Conservation (phyloP, 805 yeast species). For the Wickerhamiella sorbophila region DNA sequence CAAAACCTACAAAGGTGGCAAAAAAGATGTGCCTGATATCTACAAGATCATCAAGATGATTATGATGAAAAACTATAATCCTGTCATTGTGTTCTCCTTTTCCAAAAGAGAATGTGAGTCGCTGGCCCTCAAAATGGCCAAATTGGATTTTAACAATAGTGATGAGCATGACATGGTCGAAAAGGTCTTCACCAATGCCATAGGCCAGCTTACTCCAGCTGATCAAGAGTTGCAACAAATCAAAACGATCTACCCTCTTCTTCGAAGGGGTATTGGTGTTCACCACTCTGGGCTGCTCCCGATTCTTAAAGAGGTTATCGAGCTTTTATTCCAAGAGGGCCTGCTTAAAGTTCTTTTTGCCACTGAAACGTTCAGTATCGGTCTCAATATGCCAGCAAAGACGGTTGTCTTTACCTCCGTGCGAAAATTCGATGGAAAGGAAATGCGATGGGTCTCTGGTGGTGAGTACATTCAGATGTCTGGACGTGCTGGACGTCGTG, state of each 20-base stretch:
- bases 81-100: constrained; percentile 97
- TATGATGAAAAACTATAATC: constrained; percentile 90
- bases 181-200: constrained; percentile 82
- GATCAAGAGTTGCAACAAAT: constrained; percentile 93
- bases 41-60: constrained; percentile 96
- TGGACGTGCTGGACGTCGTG: constrained; percentile 99
- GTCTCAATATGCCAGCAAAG: constrained; percentile 98
- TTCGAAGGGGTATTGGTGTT: constrained; percentile 93
- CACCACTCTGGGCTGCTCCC: constrained; percentile 96
- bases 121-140: constrained; percentile 88
- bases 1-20: constrained; percentile 77
- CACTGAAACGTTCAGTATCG: constrained; percentile 96
- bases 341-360: constrained; percentile 88
- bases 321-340: constrained; percentile 93
- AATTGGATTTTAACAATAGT: constrained; percentile 82
- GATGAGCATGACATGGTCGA: constrained; percentile 87
- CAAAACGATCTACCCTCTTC: constrained; percentile 72
- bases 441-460: constrained; percentile 97
- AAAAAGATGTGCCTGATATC: constrained; percentile 79
- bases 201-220: constrained; percentile 70
- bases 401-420: constrained; percentile 97
- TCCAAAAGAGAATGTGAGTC: constrained; percentile 94
- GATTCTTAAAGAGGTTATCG: constrained; percentile 85
- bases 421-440: constrained; percentile 95
- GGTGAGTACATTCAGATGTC: constrained; percentile 99